Percentiles rank a stretch among this genome's conserved stretches.
Evolutionary conservation across 768 basidiomycete species (phyloP).

Genomic region (Lactarius evosmus): DNA sequence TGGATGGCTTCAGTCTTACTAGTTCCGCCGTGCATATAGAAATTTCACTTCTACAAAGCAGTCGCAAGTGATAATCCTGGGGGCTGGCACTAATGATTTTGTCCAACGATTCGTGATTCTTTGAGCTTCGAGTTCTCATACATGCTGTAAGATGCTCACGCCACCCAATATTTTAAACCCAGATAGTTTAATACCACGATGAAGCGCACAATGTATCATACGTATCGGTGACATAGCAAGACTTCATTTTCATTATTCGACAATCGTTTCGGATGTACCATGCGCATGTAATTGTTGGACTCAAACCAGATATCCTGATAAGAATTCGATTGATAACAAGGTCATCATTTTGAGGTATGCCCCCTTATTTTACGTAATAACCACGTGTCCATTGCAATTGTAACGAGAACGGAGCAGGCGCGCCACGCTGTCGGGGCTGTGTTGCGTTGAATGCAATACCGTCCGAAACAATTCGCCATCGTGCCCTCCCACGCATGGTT

Average conservation of each 20-base stretch:
- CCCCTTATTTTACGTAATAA: not conserved
- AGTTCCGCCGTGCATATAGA: no score
- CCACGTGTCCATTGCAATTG: not conserved
- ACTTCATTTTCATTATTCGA: no score
- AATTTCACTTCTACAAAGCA: no score
- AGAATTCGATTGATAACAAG: not conserved
- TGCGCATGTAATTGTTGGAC: not conserved
- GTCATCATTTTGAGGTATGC: not conserved
- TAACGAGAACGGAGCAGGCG: not conserved
- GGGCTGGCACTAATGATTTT: no score
- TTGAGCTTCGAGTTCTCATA: no score
- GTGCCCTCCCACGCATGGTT: slow-evolving; percentile 10
- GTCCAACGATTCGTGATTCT: no score
- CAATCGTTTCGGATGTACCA: no score
- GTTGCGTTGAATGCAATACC: not conserved
- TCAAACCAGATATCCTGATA: not conserved
- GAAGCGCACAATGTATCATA: not conserved
- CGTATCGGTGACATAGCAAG: not conserved
- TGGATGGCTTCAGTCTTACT: no score
- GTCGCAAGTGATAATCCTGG: no score
- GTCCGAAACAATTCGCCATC: slow-evolving; percentile 12
- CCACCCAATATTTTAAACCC: not conserved
- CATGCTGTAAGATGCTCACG: no score
- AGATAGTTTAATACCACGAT: not conserved
- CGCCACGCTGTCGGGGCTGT: slow-evolving; percentile 2